These are phyloP conservation scores for Solanum hybrid DNA, from an alignment of 305 asterid species.

Conservation along the genomic window DNA sequence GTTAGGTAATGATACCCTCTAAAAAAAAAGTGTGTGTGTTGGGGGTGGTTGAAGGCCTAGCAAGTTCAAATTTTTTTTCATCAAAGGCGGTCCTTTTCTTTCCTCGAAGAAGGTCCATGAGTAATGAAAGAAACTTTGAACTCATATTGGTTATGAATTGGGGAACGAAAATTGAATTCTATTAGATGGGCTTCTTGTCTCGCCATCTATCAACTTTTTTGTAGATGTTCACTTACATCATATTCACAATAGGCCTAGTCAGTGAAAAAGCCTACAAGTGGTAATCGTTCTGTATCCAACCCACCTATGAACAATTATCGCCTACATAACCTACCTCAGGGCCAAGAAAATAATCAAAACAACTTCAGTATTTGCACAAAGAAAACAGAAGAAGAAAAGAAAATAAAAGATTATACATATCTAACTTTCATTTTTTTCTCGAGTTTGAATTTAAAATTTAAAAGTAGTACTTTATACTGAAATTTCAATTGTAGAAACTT, in stretches of 20 bases:
- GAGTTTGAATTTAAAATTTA: too few relatives aligned
- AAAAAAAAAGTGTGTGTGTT: too few relatives aligned
- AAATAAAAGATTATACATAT: too few relatives aligned
- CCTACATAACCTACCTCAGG: background rate
- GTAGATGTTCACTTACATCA: background rate
- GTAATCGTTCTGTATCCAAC: fast-evolving
- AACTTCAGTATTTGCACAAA: background rate
- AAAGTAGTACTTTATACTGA: background rate
- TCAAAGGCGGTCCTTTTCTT: too few relatives aligned
- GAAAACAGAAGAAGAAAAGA: background rate
- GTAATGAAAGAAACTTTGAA: too few relatives aligned
- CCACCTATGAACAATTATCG: background rate
- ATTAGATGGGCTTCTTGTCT: too few relatives aligned
- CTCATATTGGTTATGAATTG: too few relatives aligned
- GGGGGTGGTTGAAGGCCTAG: too few relatives aligned
- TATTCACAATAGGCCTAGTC: background rate
- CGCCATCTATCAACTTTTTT: background rate
- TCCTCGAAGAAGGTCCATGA: too few relatives aligned
- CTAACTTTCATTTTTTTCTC: background rate
- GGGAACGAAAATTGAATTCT: background rate
- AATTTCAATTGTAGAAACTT: background rate
- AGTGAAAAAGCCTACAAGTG: background rate
- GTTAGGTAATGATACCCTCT: too few relatives aligned
- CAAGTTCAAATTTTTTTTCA: too few relatives aligned
- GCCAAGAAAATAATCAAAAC: background rate